phyloP scores from a whole-genome alignment of 306 rosid species.

The Fragaria nilgerrensis region DNA sequence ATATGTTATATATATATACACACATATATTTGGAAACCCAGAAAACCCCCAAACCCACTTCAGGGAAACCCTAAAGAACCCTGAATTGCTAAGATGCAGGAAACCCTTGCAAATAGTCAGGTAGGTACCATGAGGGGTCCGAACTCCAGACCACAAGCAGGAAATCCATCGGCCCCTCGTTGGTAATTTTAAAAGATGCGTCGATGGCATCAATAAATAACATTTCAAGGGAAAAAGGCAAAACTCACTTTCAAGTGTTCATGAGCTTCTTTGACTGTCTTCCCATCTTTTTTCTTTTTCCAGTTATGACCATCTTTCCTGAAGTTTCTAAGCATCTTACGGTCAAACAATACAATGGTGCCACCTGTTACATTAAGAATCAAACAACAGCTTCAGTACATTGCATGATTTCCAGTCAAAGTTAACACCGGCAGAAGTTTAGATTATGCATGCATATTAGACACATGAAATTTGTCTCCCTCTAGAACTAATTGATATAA shows the following conservation, averaged over 20 bases:
- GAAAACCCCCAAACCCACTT: background rate
- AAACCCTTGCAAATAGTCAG: background rate
- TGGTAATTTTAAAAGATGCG: conserved; percentile 3
- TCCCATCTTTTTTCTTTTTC: conserved; percentile 98
- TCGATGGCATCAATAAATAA: conserved; percentile 9
- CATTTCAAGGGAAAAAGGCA: conserved; percentile 21
- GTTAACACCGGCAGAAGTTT: conserved; percentile 9
- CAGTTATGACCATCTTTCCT: conserved; percentile 95
- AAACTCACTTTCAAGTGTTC: conserved; percentile 93
- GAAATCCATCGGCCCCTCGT: background rate
- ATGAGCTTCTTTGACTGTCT: conserved; percentile 98
- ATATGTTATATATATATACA: background rate
- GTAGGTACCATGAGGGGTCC: background rate
- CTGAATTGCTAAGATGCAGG: background rate
- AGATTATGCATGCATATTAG: conserved; percentile 2
- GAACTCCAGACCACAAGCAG: background rate
- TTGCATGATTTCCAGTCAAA: background rate
- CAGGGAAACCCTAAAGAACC: background rate
- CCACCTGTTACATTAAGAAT: conserved; percentile 63
- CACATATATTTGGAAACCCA: background rate
- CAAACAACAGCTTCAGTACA: background rate
- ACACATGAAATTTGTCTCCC: conserved; percentile 6
- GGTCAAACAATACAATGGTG: conserved; percentile 71
- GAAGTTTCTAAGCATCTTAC: conserved; percentile 92
- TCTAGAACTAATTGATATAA: conserved; percentile 2